A percentile compares a stretch with the other conserved stretches of the same genome.
phyloP scores from a whole-genome alignment of 768 basidiomycete genomes.

The Strobilomyces dryophilus region DNA sequence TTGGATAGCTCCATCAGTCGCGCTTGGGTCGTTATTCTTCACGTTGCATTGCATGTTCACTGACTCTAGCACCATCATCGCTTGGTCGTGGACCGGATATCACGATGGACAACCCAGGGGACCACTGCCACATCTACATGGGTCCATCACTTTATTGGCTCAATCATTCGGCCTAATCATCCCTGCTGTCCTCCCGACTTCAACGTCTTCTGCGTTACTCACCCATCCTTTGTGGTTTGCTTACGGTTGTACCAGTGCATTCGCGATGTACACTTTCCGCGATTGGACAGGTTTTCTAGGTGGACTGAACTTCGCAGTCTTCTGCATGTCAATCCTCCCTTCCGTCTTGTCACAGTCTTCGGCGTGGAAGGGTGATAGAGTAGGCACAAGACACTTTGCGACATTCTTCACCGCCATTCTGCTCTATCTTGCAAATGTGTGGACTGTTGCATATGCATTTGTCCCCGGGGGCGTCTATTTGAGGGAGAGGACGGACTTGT shows the following conservation, averaged over 20 bases:
- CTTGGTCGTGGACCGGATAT: constrained; percentile 92
- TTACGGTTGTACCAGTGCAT: constrained; percentile 50
- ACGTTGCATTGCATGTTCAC: constrained; percentile 67
- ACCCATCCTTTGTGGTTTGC: constrained; percentile 50
- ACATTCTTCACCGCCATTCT: constrained; percentile 61
- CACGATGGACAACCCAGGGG: constrained; percentile 56
- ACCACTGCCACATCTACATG: constrained; percentile 68
- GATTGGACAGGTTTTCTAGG: constrained; percentile 71
- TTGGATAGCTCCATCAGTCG: constrained; percentile 45
- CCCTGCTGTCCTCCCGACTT: constrained; percentile 29
- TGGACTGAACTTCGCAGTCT: constrained; percentile 58
- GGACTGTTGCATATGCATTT: constrained; percentile 89
- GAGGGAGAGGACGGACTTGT: constrained; percentile 76
- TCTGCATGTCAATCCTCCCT: constrained; percentile 63
- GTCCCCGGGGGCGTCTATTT: constrained; percentile 76
- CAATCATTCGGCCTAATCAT: constrained; percentile 55
- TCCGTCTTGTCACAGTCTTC: constrained; percentile 47
- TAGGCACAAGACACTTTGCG: constrained; percentile 48
- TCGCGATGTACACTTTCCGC: constrained; percentile 52
- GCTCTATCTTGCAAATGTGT: constrained; percentile 64
- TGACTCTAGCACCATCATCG: constrained; percentile 73
- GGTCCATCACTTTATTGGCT: constrained; percentile 60
- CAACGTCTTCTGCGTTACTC: constrained; percentile 25
- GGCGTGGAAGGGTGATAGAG: constrained; percentile 29
- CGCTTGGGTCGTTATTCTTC: constrained; percentile 68